Percentiles rank a stretch among this genome's conserved stretches.
Conservation (phyloP, 2,329 filamentous ascomycete genomes). For the Neofusicoccum cordaticola region DNA sequence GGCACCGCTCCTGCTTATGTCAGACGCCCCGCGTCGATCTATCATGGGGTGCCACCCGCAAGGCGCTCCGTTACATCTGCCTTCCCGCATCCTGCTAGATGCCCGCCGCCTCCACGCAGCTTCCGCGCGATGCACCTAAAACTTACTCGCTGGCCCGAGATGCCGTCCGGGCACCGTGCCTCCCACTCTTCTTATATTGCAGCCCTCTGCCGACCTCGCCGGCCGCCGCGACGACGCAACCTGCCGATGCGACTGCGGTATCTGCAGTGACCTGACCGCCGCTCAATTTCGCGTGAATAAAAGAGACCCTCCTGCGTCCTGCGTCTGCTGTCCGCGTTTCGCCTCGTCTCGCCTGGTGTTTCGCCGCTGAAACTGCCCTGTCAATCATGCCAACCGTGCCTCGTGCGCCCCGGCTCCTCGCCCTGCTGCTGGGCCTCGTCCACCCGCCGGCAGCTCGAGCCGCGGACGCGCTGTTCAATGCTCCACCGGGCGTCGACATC, state of each 20-base stretch:
- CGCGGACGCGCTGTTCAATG: constrained; percentile 28
- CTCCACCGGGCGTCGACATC: constrained; percentile 44
- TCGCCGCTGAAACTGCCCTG: neutral
- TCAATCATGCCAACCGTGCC: neutral
- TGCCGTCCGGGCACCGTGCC: too few relatives aligned
- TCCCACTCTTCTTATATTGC: too few relatives aligned
- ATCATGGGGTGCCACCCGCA: too few relatives aligned
- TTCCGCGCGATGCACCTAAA: too few relatives aligned
- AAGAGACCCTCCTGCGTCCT: neutral
- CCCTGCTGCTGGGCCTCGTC: neutral
- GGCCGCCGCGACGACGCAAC: neutral
- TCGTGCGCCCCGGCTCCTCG: neutral
- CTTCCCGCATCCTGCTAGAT: too few relatives aligned
- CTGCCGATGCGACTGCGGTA: neutral
- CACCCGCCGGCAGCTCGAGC: neutral
- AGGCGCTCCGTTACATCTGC: too few relatives aligned
- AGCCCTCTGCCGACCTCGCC: too few relatives aligned
- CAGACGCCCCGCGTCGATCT: too few relatives aligned
- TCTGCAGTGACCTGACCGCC: neutral
- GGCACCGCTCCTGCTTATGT: too few relatives aligned
- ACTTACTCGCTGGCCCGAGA: too few relatives aligned
- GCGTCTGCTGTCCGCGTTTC: neutral
- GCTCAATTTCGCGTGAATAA: neutral
- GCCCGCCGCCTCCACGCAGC: too few relatives aligned
- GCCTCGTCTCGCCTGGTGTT: neutral